Evolutionary conservation across 306 rosid species (phyloP).

Genomic region (Quercus agrifolia): DNA sequence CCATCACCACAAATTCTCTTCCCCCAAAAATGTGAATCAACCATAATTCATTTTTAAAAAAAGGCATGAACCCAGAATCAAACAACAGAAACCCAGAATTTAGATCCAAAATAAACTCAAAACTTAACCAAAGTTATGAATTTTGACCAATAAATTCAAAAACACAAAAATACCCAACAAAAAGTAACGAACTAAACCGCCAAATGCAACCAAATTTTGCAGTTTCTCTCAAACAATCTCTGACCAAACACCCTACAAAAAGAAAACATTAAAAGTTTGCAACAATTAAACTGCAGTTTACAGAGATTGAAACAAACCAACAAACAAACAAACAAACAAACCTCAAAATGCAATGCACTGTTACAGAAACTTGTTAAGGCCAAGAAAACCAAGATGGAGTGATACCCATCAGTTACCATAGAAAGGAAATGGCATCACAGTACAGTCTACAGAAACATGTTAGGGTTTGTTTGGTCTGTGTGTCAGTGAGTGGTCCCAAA

Average conservation of each 20-base stretch:
- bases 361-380: background rate
- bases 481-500: background rate
- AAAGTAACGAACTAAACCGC: slow-evolving; percentile 11
- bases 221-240: background rate
- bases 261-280: background rate
- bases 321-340: background rate
- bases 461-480: background rate
- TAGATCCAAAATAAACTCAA: slow-evolving; percentile 17
- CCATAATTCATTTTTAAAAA: background rate
- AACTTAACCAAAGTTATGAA: background rate
- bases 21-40: slow-evolving; percentile 3
- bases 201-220: slow-evolving; percentile 16
- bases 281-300: background rate
- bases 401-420: background rate
- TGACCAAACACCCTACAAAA: background rate
- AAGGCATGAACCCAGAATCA: background rate
- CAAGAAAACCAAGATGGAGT: background rate
- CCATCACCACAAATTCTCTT: background rate
- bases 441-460: background rate
- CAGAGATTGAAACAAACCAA: background rate
- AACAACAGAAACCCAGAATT: background rate
- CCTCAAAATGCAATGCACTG: background rate
- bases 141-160: background rate
- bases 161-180: slow-evolving; percentile 9
- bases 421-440: background rate